Evolutionary conservation across 1,139 yeast species (phyloP), one percentile per base, ranked within the genome.

Genomic region (Sugiyamaella xylanicola): DNA sequence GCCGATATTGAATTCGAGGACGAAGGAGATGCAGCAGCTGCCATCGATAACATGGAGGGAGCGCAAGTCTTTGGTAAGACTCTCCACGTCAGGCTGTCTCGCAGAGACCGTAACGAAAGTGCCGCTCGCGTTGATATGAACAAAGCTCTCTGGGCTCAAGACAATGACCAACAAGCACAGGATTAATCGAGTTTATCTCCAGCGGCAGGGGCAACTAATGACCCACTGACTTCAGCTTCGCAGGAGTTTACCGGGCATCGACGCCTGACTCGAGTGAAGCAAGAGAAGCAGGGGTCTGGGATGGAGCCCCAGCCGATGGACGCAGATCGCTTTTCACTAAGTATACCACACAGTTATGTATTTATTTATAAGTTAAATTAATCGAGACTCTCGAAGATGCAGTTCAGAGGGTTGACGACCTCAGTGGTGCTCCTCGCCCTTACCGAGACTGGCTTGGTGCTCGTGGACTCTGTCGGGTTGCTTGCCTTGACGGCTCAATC

Each of bases 11-110:
- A 66, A 44, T 73, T 62, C 54, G 71, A 67, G 42, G 60, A 59
- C 20, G 62, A 61, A 2, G 65, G 48, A 2, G 76, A 73, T 54
- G 75, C 74, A 1, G 65, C 56, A 32, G 70, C 72, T 1, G 76
- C 76, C 0, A 60, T 69, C 8, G 75, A 72, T 46, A 73, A 73
- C 55, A 67, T 72, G 71, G 68, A 72, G 41, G 66, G 67, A 3
- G 59, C 71, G 1, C 68, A 66, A 37, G 56, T 72, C n/a, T 59
- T 59, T 25, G 72, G 71, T 15, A 57, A 59, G 36, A 62, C 64
- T 5, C 51, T 73, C 29, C 57, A 65, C 36, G 75, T 72, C 2
- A 37, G 65, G 11, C 52, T 49, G 11, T 65, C 69, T 4, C 59
- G 58, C 22, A 54, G 54, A 44, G 54, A 59, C 21, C 17, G 45